These are phyloP conservation scores for Thalassiosira livingstoniorum DNA, from an alignment of 352 stramenopile genomes.

Conservation along the genomic window DNA sequence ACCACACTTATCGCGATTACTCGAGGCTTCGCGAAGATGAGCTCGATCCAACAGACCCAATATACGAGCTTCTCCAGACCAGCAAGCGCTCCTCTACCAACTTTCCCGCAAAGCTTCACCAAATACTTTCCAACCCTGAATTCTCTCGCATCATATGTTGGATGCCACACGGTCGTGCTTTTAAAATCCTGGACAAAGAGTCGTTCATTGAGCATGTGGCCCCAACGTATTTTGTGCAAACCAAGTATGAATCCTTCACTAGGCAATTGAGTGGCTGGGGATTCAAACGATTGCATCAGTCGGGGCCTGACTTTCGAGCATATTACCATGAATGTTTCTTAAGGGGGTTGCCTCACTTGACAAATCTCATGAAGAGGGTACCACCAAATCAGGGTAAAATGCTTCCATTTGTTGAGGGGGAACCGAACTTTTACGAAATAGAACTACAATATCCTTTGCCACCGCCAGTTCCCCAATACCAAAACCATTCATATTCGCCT, in stretches of 20 bases:
- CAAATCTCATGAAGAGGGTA: conserved; percentile 19
- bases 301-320: conserved; percentile 48
- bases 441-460: conserved; percentile 10
- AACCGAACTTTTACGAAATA: conserved; percentile 35
- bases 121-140: conserved; percentile 54
- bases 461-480: too few relatives aligned
- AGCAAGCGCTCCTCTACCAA: conserved; percentile 40
- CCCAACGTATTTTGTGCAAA: conserved; percentile 42
- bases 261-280: conserved; percentile 69
- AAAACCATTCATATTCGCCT: too few relatives aligned
- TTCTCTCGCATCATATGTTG: conserved; percentile 51
- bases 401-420: conserved; percentile 12
- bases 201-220: conserved; percentile 27
- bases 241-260: conserved; percentile 44
- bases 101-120: conserved; percentile 67
- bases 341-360: conserved; percentile 32
- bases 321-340: conserved; percentile 19
- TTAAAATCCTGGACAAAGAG: conserved; percentile 56
- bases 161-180: conserved; percentile 50
- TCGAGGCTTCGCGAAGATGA: not conserved
- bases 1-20: not conserved
- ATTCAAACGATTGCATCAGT: conserved; percentile 62
- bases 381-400: conserved; percentile 8
- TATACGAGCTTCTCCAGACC: not conserved
- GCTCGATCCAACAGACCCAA: not conserved